Base-by-base conservation (phyloP, 75 land plant genomes). In the Pseudotsuga menziesii region DNA sequence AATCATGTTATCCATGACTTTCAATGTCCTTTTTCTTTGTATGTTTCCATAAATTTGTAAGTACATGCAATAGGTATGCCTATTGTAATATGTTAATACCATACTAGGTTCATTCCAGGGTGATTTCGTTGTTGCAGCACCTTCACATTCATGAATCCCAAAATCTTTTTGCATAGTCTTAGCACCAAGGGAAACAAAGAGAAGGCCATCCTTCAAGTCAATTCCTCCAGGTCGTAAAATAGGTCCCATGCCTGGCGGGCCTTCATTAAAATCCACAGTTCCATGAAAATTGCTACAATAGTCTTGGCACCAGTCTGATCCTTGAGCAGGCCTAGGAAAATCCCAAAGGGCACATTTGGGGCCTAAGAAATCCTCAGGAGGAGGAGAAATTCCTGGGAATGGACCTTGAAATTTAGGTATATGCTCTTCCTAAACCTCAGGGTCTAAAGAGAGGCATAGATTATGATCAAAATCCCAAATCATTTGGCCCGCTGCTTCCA, bases 31-130 rank as follows among this genome's bases (percentile, higher is more conserved):
- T 69, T 41, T 41, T 66, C 70, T 36, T 69, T 36, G 48, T 20
- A 2, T 20, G 17, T 69, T 5, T 69, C 20, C 72, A 19, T 22
- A 41, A 69, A 44, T 19, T 5, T 67, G 8, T 20, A 69, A 69
- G 9, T 20, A 35, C 3, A 39, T 69, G 12, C 52, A 2, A 69
- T 39, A 39, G 52, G 39, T 69, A 20, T 5, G n/a, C 52, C 39
- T 69, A 44, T 11, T 44, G 52, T 11, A 44, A 44, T 44, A 44
- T 44, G 52, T 8, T 8, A 44, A 44, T 69, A 59, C 29, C 80
- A 71, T 78, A 91, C 98, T 96, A 77, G 91, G 85, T 58, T 95
- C 95, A 93, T 95, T 95, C 98, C 98, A 95, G 32, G 98, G 98
- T 56, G 98, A 93, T 73, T 95, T 95, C 57, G 96, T 69, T 52